Base-by-base conservation (phyloP, 306 rosid species). In the Prunus dulcis region DNA sequence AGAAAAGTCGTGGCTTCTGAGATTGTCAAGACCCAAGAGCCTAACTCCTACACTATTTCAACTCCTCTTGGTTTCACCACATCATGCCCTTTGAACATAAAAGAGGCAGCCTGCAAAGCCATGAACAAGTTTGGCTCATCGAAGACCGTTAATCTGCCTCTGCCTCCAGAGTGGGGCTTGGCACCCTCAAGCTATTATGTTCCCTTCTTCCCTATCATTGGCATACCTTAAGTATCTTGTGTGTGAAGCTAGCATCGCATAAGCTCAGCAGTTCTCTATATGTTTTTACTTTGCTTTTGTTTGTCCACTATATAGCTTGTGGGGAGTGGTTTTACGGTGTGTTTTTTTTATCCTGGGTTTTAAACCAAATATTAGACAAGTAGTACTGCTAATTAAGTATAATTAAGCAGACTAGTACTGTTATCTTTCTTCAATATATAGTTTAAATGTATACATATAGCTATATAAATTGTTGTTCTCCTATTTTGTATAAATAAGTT, bases 201-300 rank as follows among this genome's bases (percentile, higher is more conserved):
- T 32, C 98, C 97, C 56, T 88, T 83, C 86, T 9, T 91, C 78
- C 98, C 98, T 30, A 94, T 94, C 76, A 91, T 91, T 30, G 98
- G 98, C 80, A 86, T 94, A 57, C 98, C 98, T n/a, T 93, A 82
- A 85, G 57, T 19, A 64, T 19, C 3, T 23, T 15, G 12, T 28
- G 43, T 62, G 43, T 4, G 62, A 57, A 20, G 63, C 22, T 38
- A 9, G 28, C 63, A 20, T 22, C 15, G n/a, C 12, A 56, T 56
- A 20, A 20, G 28, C 7, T 56, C 14, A 20, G 62, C 20, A 56
- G 56, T 56, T 56, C 27, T 56, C 20, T 10, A 20, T 20, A 51
- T 2, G 41, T 34, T 34, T 34, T 34, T 34, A 34, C 41, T 34
- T 5, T 34, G 41, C 41, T 34, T 34, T 34, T 34, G 41, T 34